Evolutionary conservation across 257 asterid genomes (phyloP).

Genomic region (Przewalskia tangutica): DNA sequence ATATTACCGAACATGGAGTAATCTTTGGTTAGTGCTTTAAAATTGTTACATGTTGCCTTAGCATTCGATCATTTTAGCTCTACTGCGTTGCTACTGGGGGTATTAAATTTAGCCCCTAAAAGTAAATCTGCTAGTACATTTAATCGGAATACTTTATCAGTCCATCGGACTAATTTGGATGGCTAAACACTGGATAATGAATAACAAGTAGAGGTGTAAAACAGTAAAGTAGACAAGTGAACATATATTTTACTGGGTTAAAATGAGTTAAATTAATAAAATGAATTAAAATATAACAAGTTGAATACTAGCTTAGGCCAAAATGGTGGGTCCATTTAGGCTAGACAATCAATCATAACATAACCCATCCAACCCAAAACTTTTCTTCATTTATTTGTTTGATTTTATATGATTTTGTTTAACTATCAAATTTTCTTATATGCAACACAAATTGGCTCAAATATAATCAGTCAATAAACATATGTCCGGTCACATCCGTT

Average conservation of each 20-base stretch:
- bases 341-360: not conserved
- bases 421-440: not conserved
- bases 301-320: not conserved
- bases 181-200: not conserved
- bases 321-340: not conserved
- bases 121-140: not conserved
- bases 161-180: not conserved
- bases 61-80: not conserved
- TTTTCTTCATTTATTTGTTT: not conserved
- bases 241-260: too few species aligned
- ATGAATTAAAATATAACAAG: too few species aligned
- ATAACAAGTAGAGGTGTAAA: not conserved
- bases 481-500: not conserved
- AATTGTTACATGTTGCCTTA: not conserved
- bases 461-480: not conserved
- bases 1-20: not conserved
- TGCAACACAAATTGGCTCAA: not conserved
- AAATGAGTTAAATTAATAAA: too few species aligned
- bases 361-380: not conserved
- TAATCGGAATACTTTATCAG: not conserved
- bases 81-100: not conserved
- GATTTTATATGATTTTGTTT: not conserved
- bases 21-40: not conserved
- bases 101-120: not conserved
- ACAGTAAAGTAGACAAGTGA: not conserved